Evolutionary conservation across 345 rosid species (phyloP), one percentile per base, ranked within the genome.

Genomic region (Trapa bicornis): DNA sequence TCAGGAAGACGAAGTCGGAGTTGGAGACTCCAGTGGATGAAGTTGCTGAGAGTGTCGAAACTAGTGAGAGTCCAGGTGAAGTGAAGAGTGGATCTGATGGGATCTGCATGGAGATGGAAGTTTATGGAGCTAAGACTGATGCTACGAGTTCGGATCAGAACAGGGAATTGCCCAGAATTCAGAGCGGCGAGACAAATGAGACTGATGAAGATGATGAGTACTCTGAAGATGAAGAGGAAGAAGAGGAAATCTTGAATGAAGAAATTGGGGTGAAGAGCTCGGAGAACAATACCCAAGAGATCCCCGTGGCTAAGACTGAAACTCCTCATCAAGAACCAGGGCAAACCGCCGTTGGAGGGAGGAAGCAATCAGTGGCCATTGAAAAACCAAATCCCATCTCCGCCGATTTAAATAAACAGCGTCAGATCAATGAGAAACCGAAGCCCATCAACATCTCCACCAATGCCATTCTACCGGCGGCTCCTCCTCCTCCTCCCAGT

Each of bases 221-320:
- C 35, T 76, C 77, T 29, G 86, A 77, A 5, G 80, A 64, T 1
- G 79, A 64, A 0, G 81, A 65, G 15, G 74, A 33, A 64, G 39
- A 61, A 48, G 84, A 83, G 73, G 67, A 54, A 22, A 54, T 54
- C 8, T 1, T n/a, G 10, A 22, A 78, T 65, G 61, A 73, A 33
- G 82, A 80, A 42, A 71, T 79, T n/a, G 84, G 82, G 80, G 88
- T 82, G 64, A 80, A 86, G 72, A 76, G 76, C 65, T 33, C 73
- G 56, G 48, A 61, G 69, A 50, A 47, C 12, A 22, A 22, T 22
- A 17, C 29, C 47, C 50, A 72, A 57, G 67, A 72, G 50, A 67
- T 62, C 0, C 37, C 60, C 67, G 42, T 38, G 38, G 67, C 58
- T 5, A 85, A 86, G 65, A 66, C 74, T 45, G 48, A 86, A 65